Evolutionary conservation across 768 basidiomycete species (phyloP).

Genomic region (Pulveroboletus sp.): DNA sequence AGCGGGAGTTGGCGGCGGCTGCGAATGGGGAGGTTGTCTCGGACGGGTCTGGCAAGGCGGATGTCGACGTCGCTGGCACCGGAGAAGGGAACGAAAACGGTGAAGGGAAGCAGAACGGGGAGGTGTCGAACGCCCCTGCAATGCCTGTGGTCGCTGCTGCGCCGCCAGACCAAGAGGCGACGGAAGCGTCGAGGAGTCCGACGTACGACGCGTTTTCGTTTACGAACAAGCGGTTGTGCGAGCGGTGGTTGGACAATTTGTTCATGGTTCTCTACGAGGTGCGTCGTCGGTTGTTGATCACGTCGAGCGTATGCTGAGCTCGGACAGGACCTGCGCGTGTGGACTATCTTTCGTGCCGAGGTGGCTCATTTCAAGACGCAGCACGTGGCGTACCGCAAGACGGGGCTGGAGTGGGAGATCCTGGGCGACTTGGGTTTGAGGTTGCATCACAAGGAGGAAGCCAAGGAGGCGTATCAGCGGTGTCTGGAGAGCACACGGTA

Average conservation of each 20-base stretch:
- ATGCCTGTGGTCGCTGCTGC: conserved; percentile 40
- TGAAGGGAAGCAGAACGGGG: conserved; percentile 22
- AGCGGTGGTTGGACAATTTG: conserved; percentile 95
- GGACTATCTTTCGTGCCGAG: conserved; percentile 98
- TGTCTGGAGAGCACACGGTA: conserved; percentile 86
- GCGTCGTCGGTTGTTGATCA: conserved; percentile 13
- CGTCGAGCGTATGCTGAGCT: neutral
- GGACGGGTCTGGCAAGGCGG: too few relatives aligned
- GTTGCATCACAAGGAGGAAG: conserved; percentile 97
- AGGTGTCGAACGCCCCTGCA: neutral
- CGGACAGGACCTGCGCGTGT: conserved; percentile 87
- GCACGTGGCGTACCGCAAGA: conserved; percentile 96
- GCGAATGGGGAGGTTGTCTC: conserved; percentile 22
- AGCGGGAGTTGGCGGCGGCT: conserved; percentile 36
- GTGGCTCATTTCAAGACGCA: conserved; percentile 99
- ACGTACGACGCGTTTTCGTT: conserved; percentile 77
- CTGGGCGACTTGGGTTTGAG: conserved; percentile 90
- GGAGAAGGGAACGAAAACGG: neutral
- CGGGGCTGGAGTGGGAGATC: conserved; percentile 97
- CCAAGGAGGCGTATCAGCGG: conserved; percentile 95
- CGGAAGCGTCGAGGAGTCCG: conserved; percentile 20
- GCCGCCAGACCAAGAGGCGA: conserved; percentile 24
- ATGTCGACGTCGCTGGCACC: too few relatives aligned
- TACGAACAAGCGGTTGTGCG: conserved; percentile 94
- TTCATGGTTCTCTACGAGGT: conserved; percentile 99